Conservation (phyloP, 73 alveolate species). For the Breviolum minutum region DNA sequence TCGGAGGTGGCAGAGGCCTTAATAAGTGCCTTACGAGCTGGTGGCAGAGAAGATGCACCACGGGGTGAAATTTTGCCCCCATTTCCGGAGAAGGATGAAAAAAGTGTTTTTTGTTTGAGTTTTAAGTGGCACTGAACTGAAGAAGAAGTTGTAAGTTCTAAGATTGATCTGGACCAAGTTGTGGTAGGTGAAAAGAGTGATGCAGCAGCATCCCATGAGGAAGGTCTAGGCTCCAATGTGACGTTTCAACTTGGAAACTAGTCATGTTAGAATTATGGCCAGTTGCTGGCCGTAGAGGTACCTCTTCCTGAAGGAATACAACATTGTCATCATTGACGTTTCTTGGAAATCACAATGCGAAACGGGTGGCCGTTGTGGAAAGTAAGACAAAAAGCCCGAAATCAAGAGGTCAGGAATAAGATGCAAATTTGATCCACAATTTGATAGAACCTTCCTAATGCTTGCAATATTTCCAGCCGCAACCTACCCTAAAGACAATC, state of each 20-base stretch:
- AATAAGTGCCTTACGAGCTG: constrained; percentile 37
- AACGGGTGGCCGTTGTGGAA: neutral
- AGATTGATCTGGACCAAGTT: too few species aligned
- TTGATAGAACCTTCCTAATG: too few species aligned
- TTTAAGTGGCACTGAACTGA: too few species aligned
- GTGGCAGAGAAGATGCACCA: neutral
- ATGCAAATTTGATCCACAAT: too few species aligned
- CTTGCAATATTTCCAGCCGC: neutral
- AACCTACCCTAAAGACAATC: neutral
- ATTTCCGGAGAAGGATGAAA: too few species aligned
- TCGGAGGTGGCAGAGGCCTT: constrained; percentile 49
- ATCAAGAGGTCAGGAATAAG: too few species aligned
- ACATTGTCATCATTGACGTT: constrained; percentile 73
- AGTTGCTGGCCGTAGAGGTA: constrained; percentile 14
- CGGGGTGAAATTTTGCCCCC: too few species aligned
- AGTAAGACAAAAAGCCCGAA: neutral
- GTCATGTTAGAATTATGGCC: neutral
- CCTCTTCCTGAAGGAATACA: constrained; percentile 86
- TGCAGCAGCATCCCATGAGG: neutral
- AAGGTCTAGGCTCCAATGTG: too few species aligned
- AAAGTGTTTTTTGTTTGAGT: too few species aligned
- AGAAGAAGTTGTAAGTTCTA: too few species aligned
- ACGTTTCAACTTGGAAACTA: neutral
- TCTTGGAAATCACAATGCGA: too few species aligned
- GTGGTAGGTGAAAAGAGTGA: neutral